Evolutionary conservation across 805 yeast species (phyloP).

Genomic region (Nakazawaea siamensis): DNA sequence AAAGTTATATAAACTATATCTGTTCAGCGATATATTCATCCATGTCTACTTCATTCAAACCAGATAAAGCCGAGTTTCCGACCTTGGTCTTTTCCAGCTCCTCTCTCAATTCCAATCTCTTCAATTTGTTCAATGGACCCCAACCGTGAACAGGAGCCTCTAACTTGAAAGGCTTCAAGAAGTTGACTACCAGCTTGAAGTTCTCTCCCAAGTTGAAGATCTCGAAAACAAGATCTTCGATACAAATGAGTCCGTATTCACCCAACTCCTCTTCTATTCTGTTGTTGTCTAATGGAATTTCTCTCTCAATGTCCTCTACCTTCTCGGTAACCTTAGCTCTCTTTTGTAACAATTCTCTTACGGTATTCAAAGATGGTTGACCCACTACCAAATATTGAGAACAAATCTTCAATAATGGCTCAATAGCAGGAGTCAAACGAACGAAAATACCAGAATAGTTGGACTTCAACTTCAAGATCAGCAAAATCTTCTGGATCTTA

Average conservation of each 20-base stretch:
- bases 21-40: constrained; percentile 61
- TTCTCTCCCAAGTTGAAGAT: constrained; percentile 53
- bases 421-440: constrained; percentile 49
- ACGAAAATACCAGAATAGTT: constrained; percentile 66
- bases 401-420: constrained; percentile 56
- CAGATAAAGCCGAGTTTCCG: constrained; percentile 57
- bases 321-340: constrained; percentile 51
- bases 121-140: constrained; percentile 64
- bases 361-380: constrained; percentile 61
- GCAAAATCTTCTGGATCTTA: constrained; percentile 51
- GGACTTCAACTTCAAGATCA: constrained; percentile 51
- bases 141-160: constrained; percentile 67
- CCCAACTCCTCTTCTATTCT: constrained; percentile 66
- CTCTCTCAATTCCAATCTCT: constrained; percentile 49
- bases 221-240: constrained; percentile 75
- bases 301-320: constrained; percentile 23
- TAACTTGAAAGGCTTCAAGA: constrained; percentile 64
- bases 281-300: constrained; percentile 57
- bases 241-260: constrained; percentile 64
- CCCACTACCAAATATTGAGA: constrained; percentile 73
- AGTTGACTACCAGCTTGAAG: constrained; percentile 51
- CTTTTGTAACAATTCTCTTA: constrained; percentile 68
- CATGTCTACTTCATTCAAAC: constrained; percentile 64
- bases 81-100: constrained; percentile 34
- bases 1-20: constrained; percentile 21